phyloP scores from a whole-genome alignment of 2,329 filamentous ascomycete genomes.

The Talaromyces marneffei region DNA sequence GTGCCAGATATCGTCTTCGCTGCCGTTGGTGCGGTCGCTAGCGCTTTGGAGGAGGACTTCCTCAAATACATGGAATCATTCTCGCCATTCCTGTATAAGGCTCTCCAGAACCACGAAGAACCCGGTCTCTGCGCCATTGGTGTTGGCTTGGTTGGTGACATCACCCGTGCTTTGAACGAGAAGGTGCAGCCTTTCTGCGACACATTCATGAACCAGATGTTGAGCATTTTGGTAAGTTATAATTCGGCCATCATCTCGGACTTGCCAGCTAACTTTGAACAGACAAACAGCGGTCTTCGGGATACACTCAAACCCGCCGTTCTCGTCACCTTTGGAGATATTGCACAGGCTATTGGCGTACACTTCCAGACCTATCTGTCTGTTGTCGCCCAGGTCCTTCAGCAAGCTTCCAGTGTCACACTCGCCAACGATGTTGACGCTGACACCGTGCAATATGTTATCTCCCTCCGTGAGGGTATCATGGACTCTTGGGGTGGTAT shows the following conservation, averaged over 20 bases:
- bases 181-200: slow-evolving; percentile 94
- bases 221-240: slow-evolving; percentile 49
- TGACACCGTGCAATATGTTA: slow-evolving; percentile 95
- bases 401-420: slow-evolving; percentile 82
- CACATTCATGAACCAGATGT: slow-evolving; percentile 93
- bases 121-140: slow-evolving; percentile 92
- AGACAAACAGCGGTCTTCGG: slow-evolving; percentile 44
- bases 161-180: slow-evolving; percentile 83
- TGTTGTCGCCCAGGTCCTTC: slow-evolving; percentile 87
- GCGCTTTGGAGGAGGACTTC: slow-evolving; percentile 86
- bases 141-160: slow-evolving; percentile 94
- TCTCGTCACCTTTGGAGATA: slow-evolving; percentile 94
- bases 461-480: slow-evolving; percentile 91
- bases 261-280: slow-evolving; percentile 36
- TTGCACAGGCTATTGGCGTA: slow-evolving; percentile 86
- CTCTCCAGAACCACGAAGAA: slow-evolving; percentile 92
- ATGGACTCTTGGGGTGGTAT: slow-evolving; percentile 99
- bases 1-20: slow-evolving; percentile 93
- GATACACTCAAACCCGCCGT: slow-evolving; percentile 84
- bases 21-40: slow-evolving; percentile 84
- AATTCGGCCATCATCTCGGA: neutral
- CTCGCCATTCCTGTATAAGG: slow-evolving; percentile 84
- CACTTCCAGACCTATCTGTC: slow-evolving; percentile 90
- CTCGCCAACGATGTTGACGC: slow-evolving; percentile 74
- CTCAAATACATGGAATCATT: slow-evolving; percentile 97